phyloP scores from a whole-genome alignment of 495 filamentous ascomycete species.

The Hypoxylon cercidicola region DNA sequence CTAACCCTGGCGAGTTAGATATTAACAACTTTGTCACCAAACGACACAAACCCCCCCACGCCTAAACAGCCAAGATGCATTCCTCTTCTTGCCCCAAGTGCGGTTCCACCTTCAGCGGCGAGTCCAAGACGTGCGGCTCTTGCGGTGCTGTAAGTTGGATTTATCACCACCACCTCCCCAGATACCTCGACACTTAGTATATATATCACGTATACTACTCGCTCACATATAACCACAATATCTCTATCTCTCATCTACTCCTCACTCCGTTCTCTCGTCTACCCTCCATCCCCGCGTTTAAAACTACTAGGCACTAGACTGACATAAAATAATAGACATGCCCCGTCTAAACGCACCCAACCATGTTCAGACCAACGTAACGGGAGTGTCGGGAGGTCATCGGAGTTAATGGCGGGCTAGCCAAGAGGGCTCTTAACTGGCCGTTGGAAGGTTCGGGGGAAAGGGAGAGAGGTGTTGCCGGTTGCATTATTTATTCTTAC shows the following conservation, averaged over 20 bases:
- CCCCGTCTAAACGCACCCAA: conserved; percentile 42
- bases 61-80: conserved; percentile 51
- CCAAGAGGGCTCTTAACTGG: conserved; percentile 5
- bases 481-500: conserved; percentile 5
- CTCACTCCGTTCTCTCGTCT: background rate
- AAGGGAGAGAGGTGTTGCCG: background rate
- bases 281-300: background rate
- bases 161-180: background rate
- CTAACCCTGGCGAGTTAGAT: background rate
- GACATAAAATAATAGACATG: conserved; percentile 39
- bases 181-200: background rate
- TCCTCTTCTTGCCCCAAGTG: conserved; percentile 61
- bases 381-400: background rate
- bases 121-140: conserved; percentile 56
- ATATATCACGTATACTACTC: background rate
- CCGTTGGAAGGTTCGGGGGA: background rate
- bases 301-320: conserved; percentile 2
- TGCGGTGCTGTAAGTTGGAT: conserved; percentile 60
- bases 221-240: background rate
- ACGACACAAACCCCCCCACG: background rate
- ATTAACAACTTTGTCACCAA: conserved; percentile 2
- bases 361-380: conserved; percentile 1
- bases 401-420: background rate
- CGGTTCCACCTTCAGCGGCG: conserved; percentile 51
- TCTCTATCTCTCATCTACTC: background rate